A percentile compares a stretch with the other conserved stretches of the same genome.
These are phyloP conservation scores for Rhizopogon roseolus DNA, from an alignment of 768 basidiomycete genomes.

Conservation along the genomic window DNA sequence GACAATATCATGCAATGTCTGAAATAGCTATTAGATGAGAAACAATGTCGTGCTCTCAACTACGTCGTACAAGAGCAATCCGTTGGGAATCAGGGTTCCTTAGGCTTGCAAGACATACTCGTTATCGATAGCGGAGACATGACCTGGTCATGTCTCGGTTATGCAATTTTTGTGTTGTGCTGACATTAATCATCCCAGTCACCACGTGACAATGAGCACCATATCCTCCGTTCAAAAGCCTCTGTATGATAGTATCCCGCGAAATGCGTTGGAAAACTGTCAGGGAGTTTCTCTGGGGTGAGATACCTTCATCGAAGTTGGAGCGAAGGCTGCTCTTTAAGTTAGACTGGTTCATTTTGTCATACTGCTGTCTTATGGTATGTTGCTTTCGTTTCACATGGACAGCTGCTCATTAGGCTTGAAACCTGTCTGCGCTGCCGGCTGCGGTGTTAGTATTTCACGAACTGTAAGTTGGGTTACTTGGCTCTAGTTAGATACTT, in stretches of 20 bases:
- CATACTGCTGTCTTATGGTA: constrained; percentile 70
- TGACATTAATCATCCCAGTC: too few species aligned
- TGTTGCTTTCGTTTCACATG: constrained; percentile 6
- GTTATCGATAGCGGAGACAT: too few species aligned
- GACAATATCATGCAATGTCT: background rate
- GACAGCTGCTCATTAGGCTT: background rate
- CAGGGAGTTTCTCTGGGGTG: constrained; percentile 31
- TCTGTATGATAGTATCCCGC: too few species aligned
- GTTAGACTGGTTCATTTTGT: constrained; percentile 63
- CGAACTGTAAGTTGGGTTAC: constrained; percentile 45
- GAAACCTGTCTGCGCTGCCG: background rate
- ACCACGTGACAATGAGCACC: too few species aligned
- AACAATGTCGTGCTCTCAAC: too few species aligned
- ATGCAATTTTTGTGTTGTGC: too few species aligned
- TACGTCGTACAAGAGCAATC: too few species aligned
- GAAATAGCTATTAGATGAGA: too few species aligned
- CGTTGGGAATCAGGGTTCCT: too few species aligned
- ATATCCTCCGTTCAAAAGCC: background rate
- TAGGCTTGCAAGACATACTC: too few species aligned
- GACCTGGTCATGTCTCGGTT: too few species aligned
- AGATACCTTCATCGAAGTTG: constrained; percentile 31
- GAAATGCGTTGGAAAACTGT: constrained; percentile 2
- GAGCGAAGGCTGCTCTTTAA: constrained; percentile 55
- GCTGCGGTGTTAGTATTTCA: constrained; percentile 46
- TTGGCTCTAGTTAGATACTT: background rate